These are phyloP conservation scores for Nitzschia sp. DNA, from an alignment of 108 stramenopile species.

Conservation along the genomic window DNA sequence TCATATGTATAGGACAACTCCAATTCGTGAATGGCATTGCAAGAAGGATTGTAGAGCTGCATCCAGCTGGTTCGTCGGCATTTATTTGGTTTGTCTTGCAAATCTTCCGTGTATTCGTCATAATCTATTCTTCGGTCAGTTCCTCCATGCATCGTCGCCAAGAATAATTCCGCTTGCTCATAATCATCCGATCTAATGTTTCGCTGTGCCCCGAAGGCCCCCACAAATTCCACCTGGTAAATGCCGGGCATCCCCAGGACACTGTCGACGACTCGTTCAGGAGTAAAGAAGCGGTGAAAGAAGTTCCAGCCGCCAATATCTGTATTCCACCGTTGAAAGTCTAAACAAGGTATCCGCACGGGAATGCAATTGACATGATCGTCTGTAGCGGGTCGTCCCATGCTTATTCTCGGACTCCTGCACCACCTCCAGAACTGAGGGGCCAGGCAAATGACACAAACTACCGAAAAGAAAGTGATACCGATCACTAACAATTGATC, in stretches of 20 bases:
- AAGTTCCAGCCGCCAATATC: constrained; percentile 38
- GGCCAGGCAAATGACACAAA: too few species aligned
- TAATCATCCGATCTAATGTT: constrained; percentile 2
- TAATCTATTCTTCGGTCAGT: neutral
- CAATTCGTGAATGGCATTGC: constrained; percentile 67
- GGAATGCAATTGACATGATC: constrained; percentile 11
- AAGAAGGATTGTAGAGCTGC: constrained; percentile 43
- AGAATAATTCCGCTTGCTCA: constrained; percentile 4
- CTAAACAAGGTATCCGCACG: constrained; percentile 15
- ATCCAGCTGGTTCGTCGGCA: constrained; percentile 20
- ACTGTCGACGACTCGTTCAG: too few species aligned
- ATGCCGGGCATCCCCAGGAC: too few species aligned
- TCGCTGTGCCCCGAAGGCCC: constrained; percentile 4
- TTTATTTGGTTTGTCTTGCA: neutral
- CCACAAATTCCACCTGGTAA: too few species aligned
- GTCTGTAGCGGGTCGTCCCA: constrained; percentile 20
- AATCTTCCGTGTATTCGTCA: constrained; percentile 2
- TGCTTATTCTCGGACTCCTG: too few species aligned
- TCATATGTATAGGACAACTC: constrained; percentile 49
- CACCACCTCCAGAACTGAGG: too few species aligned
- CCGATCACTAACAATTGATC: too few species aligned
- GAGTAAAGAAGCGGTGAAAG: constrained; percentile 12
- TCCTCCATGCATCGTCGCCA: neutral
- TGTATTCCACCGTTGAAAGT: neutral
- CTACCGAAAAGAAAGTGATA: too few species aligned